Evolutionary conservation across 148 eudicot species (phyloP), one percentile per base, ranked within the genome.

Genomic region (Nyssa sinensis): DNA sequence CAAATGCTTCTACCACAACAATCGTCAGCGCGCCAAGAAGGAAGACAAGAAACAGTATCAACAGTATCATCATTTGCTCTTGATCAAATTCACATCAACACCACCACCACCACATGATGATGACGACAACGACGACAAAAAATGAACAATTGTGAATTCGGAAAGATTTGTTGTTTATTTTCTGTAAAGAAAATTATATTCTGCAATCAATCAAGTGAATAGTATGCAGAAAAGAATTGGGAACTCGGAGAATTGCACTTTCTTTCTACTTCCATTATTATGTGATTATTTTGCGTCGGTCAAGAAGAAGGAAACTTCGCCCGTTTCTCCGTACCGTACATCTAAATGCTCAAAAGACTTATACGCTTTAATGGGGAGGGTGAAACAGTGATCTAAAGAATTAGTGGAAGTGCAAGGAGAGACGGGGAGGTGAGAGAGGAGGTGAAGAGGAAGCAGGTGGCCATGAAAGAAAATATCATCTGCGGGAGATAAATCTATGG

Each of bases 391-490:
- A n/a, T 89, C 98, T 0, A 78, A 24, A 0, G 93, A 90, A 23
- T 78, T 84, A 25, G 90, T 83, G 55, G 98, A 92, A 25, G 84
- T 72, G 71, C 91, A 89, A 53, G 96, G 86, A 0, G 91, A 85
- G 19, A 76, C 53, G 60, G 82, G 85, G 66, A 85, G 84, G 69
- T 86, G 88, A 19, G 90, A 81, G 25, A 87, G 90, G 81, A 84
- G 85, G 66, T 89, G 93, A 58, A 88, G 91, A 33, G 96, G 97
- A 7, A 89, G 92, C 19, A 91, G 65, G 70, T 88, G 96, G 61
- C 96, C 94, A 49, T 89, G 92, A 83, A 86, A 87, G 88, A 91
- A 89, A 53, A 89, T 93, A 13, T 93, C 92, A 32, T 91, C 94
- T 0, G 97, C 93, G 9, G 96, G 96, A 10, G 93, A 74, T 61